Evolutionary conservation across 1,284 basidiomycete genomes (phyloP).

Genomic region (Stereum hirsutum): DNA sequence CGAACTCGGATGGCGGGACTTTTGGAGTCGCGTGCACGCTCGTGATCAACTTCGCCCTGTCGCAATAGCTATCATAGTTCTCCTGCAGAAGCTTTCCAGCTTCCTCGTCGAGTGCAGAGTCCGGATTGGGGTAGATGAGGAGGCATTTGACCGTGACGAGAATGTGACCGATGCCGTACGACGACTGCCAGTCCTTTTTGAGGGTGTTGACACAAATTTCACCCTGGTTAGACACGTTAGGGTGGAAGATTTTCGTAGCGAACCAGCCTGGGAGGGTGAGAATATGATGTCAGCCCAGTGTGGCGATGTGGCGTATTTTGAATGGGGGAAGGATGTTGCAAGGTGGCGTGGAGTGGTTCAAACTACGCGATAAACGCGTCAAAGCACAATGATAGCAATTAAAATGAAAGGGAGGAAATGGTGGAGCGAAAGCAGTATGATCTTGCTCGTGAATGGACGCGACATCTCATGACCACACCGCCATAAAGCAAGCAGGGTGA

Average conservation of each 20-base stretch:
- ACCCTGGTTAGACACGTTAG: slow-evolving; percentile 83
- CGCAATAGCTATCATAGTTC: slow-evolving; percentile 80
- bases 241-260: slow-evolving; percentile 92
- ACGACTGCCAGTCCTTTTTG: slow-evolving; percentile 93
- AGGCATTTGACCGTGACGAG: slow-evolving; percentile 90
- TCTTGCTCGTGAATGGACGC: no score
- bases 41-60: slow-evolving; percentile 76
- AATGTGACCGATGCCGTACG: slow-evolving; percentile 88
- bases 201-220: slow-evolving; percentile 97
- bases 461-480: no score
- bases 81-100: slow-evolving; percentile 87
- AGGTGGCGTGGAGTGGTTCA: no score
- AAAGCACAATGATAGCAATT: not conserved
- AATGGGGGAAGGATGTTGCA: no score
- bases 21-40: slow-evolving; percentile 75
- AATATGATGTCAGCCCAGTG: no score
- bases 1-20: slow-evolving; percentile 10
- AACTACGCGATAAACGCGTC: no score
- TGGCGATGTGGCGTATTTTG: no score
- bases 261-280: slow-evolving; percentile 59
- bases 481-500: no score
- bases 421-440: not conserved
- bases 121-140: slow-evolving; percentile 93
- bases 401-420: slow-evolving; percentile 3
- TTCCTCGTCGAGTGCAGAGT: slow-evolving; percentile 92